phyloP scores from a whole-genome alignment of 768 basidiomycete species.

The Tephrocybe sp. region DNA sequence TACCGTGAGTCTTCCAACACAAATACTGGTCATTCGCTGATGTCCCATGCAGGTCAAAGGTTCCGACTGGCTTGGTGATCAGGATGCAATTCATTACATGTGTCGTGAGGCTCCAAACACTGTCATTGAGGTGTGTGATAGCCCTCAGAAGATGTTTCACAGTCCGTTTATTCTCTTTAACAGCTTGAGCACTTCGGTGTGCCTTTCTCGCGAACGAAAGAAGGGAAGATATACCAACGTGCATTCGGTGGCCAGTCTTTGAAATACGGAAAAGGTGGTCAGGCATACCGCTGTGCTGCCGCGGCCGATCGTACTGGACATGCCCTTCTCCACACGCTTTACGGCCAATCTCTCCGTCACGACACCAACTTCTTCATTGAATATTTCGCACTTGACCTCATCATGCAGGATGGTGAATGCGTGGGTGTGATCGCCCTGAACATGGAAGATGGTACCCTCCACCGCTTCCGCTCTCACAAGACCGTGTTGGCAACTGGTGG shows the following conservation, averaged over 20 bases:
- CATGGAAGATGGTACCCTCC: conserved; percentile 99
- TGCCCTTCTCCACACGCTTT: conserved; percentile 97
- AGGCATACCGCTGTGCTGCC: conserved; percentile 98
- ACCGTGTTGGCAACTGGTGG: conserved; percentile 98
- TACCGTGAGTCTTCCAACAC: conserved; percentile 54
- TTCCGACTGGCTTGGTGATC: conserved; percentile 99
- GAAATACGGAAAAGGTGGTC: conserved; percentile 96
- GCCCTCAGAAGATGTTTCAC: background rate
- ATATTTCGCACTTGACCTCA: conserved; percentile 98
- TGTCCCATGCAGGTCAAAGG: conserved; percentile 79
- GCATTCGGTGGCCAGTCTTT: conserved; percentile 98
- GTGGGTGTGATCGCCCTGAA: conserved; percentile 99
- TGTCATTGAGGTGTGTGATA: conserved; percentile 75
- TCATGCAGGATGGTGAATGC: conserved; percentile 99
- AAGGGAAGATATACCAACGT: conserved; percentile 99
- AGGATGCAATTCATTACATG: conserved; percentile 99
- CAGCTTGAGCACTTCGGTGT: conserved; percentile 99
- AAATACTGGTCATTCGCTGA: background rate
- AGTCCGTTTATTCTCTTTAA: conserved; percentile 3
- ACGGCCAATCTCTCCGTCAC: conserved; percentile 98
- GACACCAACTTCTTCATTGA: conserved; percentile 99
- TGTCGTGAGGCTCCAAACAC: conserved; percentile 94
- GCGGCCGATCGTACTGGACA: conserved; percentile 99
- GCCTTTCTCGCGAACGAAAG: conserved; percentile 97
- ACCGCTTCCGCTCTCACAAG: conserved; percentile 98